Base-by-base conservation (phyloP, 495 filamentous ascomycete species). In the Annulohypoxylon maeteangense region DNA sequence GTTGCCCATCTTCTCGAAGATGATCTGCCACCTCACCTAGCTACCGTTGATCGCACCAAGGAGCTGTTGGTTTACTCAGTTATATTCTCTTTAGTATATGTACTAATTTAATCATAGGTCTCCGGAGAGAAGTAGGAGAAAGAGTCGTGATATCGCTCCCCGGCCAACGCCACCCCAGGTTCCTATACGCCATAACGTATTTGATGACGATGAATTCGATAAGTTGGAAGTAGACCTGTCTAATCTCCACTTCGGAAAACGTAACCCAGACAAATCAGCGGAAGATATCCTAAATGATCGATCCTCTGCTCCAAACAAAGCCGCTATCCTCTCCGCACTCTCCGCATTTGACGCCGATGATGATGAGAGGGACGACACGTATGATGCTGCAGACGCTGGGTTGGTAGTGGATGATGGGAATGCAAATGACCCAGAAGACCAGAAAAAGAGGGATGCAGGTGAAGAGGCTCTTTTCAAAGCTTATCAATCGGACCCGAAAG, bases 301-400 rank as follows among this genome's bases (percentile, higher is more conserved):
- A 25, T 76, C 90, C 38, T 84, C 86, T 31, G 85, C 89, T 27
- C 81, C 87, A 38, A 87, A 90, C 74, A 98, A 97, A 81, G 91
- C 93, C 4, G 91, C 93, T 32, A 98, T 99, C 75, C 86, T 97
- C 11, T 91, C 95, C 20, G 95, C 95, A 0, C 89, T 99, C 10
- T 92, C 93, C 10, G 87, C 92, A 4, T 97, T 98, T 74, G 95
- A 98, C 81, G 90, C 90, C 0, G 95, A 97, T 71, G 95, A 98
- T 75, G 95, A 99, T 80, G 95, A 99, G 81, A 90, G 93, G 34
- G 95, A 99, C 80, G 95, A 99, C 75, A 98, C 95, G 1, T 99
- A 99, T 79, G 95, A 99, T 72, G 86, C 89, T 7, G 91, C 87
- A 42, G 95, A 98, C 71, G 93, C 98, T 5, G 95, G 95, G 60